Percentiles rank a stretch among this genome's conserved stretches.
These are phyloP conservation scores for Malus hybrid DNA, from an alignment of 331 rosid species.

Conservation along the genomic window DNA sequence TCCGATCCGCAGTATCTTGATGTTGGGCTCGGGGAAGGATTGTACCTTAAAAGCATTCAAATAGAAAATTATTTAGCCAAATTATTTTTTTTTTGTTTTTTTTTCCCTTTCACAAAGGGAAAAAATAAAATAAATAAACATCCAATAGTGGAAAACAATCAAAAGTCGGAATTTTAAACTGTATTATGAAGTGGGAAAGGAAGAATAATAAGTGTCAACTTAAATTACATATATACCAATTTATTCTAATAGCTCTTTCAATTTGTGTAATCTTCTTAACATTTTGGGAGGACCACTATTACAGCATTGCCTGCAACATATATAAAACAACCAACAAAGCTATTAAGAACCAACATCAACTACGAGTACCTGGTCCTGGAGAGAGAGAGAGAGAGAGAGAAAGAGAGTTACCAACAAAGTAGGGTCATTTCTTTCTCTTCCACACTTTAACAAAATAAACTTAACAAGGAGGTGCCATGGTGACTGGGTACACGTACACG, in stretches of 20 bases:
- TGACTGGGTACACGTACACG: conserved; percentile 15
- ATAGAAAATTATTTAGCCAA: neutral
- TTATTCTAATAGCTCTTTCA: neutral
- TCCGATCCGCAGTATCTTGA: neutral
- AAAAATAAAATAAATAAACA: no score
- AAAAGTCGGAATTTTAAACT: neutral
- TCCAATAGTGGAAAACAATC: neutral
- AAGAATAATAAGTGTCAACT: neutral
- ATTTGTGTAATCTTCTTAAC: neutral
- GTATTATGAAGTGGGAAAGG: neutral
- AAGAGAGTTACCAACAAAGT: conserved; percentile 15
- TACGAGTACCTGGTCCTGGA: conserved; percentile 57
- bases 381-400: conserved; percentile 29
- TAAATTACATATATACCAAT: neutral
- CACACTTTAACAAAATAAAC: neutral
- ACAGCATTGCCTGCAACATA: conserved; percentile 48
- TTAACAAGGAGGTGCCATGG: conserved; percentile 5
- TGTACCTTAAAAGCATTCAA: no score
- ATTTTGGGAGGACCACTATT: conserved; percentile 62
- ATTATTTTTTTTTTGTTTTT: no score
- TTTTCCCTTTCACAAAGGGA: neutral
- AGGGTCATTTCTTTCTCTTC: conserved; percentile 20
- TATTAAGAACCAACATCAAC: conserved; percentile 79
- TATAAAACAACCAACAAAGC: conserved; percentile 70
- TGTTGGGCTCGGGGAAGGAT: no score